These are phyloP conservation scores for Globisporangium mamillatum DNA, from an alignment of 352 stramenopile genomes.

Conservation along the genomic window DNA sequence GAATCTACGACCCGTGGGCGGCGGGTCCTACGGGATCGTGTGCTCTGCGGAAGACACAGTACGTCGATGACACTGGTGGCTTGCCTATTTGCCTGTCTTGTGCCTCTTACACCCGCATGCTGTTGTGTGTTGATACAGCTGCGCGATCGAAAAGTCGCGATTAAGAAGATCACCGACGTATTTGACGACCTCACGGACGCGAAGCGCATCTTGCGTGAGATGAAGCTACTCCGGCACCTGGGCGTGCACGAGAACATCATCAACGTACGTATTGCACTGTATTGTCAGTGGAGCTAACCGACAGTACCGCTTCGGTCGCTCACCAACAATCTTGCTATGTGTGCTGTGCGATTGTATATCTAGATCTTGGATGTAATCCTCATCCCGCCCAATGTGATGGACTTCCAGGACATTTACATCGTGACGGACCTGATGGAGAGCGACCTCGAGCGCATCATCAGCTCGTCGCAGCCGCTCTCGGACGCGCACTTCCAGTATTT, in stretches of 20 bases:
- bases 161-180: slow-evolving; percentile 93
- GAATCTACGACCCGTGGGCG: slow-evolving; percentile 73
- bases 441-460: slow-evolving; percentile 91
- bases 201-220: slow-evolving; percentile 92
- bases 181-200: slow-evolving; percentile 91
- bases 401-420: slow-evolving; percentile 91
- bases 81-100: not conserved
- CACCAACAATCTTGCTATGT: not conserved
- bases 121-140: slow-evolving; percentile 32
- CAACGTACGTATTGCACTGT: slow-evolving; percentile 39
- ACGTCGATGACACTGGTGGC: not conserved
- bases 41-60: slow-evolving; percentile 91
- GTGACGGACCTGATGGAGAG: slow-evolving; percentile 91
- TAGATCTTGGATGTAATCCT: slow-evolving; percentile 83
- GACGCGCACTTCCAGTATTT: slow-evolving; percentile 90
- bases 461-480: slow-evolving; percentile 78
- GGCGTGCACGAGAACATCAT: slow-evolving; percentile 92
- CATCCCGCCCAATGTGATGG: slow-evolving; percentile 78
- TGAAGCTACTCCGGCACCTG: slow-evolving; percentile 91
- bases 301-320: not conserved
- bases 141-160: slow-evolving; percentile 82
- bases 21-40: slow-evolving; percentile 92
- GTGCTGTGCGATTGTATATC: not conserved
- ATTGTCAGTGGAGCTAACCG: not conserved
- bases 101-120: not conserved